Evolutionary conservation across 1,284 basidiomycete genomes (phyloP), one percentile per base, ranked within the genome.

Genomic region (Heterobasidion occidentale): DNA sequence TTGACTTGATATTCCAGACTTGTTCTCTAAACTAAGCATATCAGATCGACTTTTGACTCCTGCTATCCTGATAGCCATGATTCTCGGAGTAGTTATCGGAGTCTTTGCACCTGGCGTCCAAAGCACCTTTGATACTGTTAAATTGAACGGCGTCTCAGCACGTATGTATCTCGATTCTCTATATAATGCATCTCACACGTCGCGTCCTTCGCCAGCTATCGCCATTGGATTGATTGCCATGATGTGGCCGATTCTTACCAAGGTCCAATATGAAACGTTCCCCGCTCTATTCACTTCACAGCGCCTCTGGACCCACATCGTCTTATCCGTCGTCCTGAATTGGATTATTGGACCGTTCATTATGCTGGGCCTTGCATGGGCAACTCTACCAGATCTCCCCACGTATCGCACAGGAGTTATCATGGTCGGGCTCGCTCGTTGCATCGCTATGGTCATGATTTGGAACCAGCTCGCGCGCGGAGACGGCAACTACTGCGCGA

Each of bases 241-340:
- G 92, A 95, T 94, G 88, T 94, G 90, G 87, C 92, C 92, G 1
- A 82, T 88, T 46, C 77, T 87, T 51, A 84, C 87, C 46, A 88
- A 88, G 71, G 86, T 92, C 9, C 84, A 88, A 65, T 94, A 90
- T 67, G 90, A 93, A 67, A 69, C 76, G 0, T 75, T 94, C 4
- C 83, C 84, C 0, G 59, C 66, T 8, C 70, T 92, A 42, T 81
- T 92, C 61, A 65, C 71, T 1, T 79, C 80, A 0, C 68, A 73
- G 7, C 69, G 74, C 9, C 65, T 92, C 14, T 93, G 88, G 86
- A 70, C 76, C 12, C 91, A 95, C 60, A 74, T 94, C 59, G 71
- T 68, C 9, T 74, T 94, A 38, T 90, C 88, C 2, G 63, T 94
- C 45, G 51, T 87, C 34, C 73, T 94, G 54, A 94, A 94, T 68